These are phyloP conservation scores for Cutaneotrichosporon dermatis DNA, from an alignment of 1,284 basidiomycete species.

Conservation along the genomic window DNA sequence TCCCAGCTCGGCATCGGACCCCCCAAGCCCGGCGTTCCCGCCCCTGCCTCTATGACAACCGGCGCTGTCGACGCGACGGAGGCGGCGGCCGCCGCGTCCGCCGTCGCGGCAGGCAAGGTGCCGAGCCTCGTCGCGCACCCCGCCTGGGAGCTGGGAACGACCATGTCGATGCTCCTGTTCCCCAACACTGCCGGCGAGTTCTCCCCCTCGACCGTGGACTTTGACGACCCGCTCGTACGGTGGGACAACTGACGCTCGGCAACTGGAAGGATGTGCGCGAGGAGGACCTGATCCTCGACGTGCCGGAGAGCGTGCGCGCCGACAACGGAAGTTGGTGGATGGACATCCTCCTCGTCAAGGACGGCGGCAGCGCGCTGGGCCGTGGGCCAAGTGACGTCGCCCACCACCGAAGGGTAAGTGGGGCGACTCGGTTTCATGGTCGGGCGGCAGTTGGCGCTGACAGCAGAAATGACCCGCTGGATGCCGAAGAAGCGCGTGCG, in stretches of 20 bases:
- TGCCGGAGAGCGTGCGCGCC: slow-evolving; percentile 71
- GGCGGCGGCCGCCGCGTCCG: slow-evolving; percentile 10
- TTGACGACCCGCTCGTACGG: slow-evolving; percentile 29
- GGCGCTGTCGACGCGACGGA: background rate
- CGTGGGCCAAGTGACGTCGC: slow-evolving; percentile 62
- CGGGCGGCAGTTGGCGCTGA: slow-evolving; percentile 6
- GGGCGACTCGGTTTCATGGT: background rate
- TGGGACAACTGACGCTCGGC: slow-evolving; percentile 81
- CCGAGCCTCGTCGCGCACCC: background rate
- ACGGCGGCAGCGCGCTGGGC: slow-evolving; percentile 55
- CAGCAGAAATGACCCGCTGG: slow-evolving; percentile 76
- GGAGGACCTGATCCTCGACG: slow-evolving; percentile 62
- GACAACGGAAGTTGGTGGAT: slow-evolving; percentile 72
- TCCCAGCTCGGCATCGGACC: background rate
- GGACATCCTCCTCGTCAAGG: slow-evolving; percentile 73
- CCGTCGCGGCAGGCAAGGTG: slow-evolving; percentile 3
- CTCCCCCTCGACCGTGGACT: slow-evolving; percentile 52
- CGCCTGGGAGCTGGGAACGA: slow-evolving; percentile 48
- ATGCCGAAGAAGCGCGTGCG: slow-evolving; percentile 65
- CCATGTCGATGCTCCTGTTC: slow-evolving; percentile 63
- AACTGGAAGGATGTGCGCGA: slow-evolving; percentile 68
- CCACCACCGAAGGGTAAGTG: slow-evolving; percentile 72
- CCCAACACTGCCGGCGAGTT: slow-evolving; percentile 52
- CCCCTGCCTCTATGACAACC: too few relatives aligned
- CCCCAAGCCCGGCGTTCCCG: slow-evolving; percentile 8